phyloP scores from a whole-genome alignment of 805 yeast genomes.

The Sugiyamaella qingdaonensis region DNA sequence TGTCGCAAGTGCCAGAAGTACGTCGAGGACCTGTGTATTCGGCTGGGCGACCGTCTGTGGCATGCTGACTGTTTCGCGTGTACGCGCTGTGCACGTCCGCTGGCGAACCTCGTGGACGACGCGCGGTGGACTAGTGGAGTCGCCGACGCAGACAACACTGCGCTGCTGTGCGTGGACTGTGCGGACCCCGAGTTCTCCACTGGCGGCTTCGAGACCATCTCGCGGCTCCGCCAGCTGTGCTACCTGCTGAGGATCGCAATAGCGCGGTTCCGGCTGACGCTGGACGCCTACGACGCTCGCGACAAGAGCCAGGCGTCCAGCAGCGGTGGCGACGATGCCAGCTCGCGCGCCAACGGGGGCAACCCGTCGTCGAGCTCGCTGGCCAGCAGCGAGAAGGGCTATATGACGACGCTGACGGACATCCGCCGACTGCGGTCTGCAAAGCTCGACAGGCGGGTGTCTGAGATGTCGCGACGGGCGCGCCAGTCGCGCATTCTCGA shows the following conservation, averaged over 20 bases:
- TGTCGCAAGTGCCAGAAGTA: slow-evolving; percentile 69
- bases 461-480: slow-evolving; percentile 52
- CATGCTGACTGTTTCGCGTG: slow-evolving; percentile 74
- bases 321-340: neutral
- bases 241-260: slow-evolving; percentile 81
- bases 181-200: slow-evolving; percentile 30
- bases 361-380: neutral
- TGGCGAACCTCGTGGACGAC: slow-evolving; percentile 33
- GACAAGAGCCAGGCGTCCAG: slow-evolving; percentile 12
- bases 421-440: slow-evolving; percentile 71
- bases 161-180: slow-evolving; percentile 54
- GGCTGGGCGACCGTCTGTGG: slow-evolving; percentile 63
- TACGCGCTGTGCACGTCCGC: slow-evolving; percentile 46
- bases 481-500: slow-evolving; percentile 64
- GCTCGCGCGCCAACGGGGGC: too few relatives aligned
- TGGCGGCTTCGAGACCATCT: slow-evolving; percentile 50
- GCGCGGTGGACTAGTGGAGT: slow-evolving; percentile 44
- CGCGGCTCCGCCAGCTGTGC: slow-evolving; percentile 68
- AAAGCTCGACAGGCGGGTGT: slow-evolving; percentile 59
- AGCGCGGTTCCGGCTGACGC: slow-evolving; percentile 51
- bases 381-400: slow-evolving; percentile 34
- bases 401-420: slow-evolving; percentile 67
- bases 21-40: slow-evolving; percentile 79
- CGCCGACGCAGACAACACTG: neutral
- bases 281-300: slow-evolving; percentile 25